Base-by-base conservation (phyloP, 106 monocot species). In the Phalaenopsis aphrodite region DNA sequence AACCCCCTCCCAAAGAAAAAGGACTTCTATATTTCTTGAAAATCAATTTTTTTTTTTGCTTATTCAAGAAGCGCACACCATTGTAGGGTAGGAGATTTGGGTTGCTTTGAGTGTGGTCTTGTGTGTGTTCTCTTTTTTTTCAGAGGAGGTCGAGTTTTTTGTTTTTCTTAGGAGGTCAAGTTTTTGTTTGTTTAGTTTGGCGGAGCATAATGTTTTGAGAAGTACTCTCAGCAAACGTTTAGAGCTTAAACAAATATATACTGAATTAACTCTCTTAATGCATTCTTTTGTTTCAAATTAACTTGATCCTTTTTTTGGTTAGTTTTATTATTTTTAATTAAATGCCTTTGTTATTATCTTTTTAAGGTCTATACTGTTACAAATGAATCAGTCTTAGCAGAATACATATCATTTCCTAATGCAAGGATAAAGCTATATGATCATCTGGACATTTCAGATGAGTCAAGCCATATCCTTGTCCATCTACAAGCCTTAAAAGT, bases 361-460 rank as follows among this genome's bases (percentile, higher is more conserved):
- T 12, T 74, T 1, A 9, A 92, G 92, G 92, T 92, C 21, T 92
- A 82, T 72, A 92, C 89, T 43, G 87, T 89, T 79, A 45, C 71
- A 41, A 82, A 77, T 82, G 87, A 89, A 84, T 87, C 85, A 11
- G 78, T 84, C n/a, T 79, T 92, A 81, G 81, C 87, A 23, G 75
- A 88, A 17, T 85, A 92, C 65, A 83, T 92, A 41, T 77, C 89
- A 61, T 89, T 92, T 78, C 65, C 92, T 23, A 84, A 79, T 23
- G 38, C 78, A 67, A 87, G 61, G 75, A 88, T 89, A 39, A 81
- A 80, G 78, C 67, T 61, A 17, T 92, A 89, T 58, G 18, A 84
- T 46, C 83, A 85, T 78, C 61, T 68, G 17, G 85, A 79, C 42
- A 76, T 86, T 38, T 75, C 86, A 56, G 45, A 5, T 79, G 47